phyloP scores from a whole-genome alignment of 768 basidiomycete genomes.

The Phlegmacium glaucopus region DNA sequence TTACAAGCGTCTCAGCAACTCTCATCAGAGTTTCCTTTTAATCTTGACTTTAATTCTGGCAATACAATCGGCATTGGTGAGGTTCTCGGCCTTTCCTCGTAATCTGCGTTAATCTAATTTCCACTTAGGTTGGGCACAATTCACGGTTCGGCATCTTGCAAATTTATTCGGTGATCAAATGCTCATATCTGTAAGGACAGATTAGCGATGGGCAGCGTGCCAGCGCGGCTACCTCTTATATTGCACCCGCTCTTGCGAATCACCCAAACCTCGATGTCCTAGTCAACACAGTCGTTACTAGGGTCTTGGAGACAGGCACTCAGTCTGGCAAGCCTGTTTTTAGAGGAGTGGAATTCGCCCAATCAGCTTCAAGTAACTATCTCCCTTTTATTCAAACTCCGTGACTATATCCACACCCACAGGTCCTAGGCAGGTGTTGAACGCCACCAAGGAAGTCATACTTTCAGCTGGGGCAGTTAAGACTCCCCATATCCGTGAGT shows the following conservation, averaged over 20 bases:
- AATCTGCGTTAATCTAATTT: too few relatives aligned
- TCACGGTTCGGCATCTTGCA: too few relatives aligned
- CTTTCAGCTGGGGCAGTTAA: constrained; percentile 35
- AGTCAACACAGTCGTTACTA: constrained; percentile 21
- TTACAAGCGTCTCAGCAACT: constrained; percentile 25
- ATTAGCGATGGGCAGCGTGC: constrained; percentile 25
- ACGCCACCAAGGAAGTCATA: constrained; percentile 28
- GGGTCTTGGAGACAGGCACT: constrained; percentile 13
- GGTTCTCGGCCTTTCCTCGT: too few relatives aligned
- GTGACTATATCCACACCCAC: too few relatives aligned
- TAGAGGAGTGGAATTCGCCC: constrained; percentile 18
- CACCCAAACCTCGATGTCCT: constrained; percentile 31
- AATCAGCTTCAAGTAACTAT: neutral
- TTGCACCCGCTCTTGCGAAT: constrained; percentile 20
- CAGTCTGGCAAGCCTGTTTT: constrained; percentile 12
- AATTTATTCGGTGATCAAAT: too few relatives aligned
- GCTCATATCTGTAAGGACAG: too few relatives aligned
- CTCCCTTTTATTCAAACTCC: too few relatives aligned
- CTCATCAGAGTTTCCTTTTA: constrained; percentile 29
- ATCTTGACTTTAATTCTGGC: constrained; percentile 34
- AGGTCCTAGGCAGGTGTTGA: too few relatives aligned
- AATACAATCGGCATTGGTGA: constrained; percentile 16
- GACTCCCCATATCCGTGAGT: constrained; percentile 31
- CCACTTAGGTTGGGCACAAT: too few relatives aligned
- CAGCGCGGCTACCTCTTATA: constrained; percentile 29